Evolutionary conservation across 1,284 basidiomycete genomes (phyloP), one percentile per base, ranked within the genome.

Genomic region (Microbotryomycetes sp.): DNA sequence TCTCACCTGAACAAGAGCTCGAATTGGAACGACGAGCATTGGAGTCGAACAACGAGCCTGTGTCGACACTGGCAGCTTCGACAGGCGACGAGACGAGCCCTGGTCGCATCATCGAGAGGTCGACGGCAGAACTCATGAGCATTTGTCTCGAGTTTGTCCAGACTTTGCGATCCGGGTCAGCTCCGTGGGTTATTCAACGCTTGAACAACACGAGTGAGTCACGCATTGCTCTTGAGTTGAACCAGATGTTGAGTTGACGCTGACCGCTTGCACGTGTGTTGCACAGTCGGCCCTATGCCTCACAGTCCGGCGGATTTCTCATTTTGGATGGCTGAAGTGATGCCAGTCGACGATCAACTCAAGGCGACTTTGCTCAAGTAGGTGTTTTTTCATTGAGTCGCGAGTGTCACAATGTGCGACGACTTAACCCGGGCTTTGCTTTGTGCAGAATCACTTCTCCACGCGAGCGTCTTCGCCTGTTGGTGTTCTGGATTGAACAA

Each of bases 281-380:
- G 19, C 45, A 48, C 49, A 67, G 62, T 68, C 22, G 66, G 66
- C 3, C 64, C 65, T 28, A 66, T 64, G 59, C 66, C 66, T 6
- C 60, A 70, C 76, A 65, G 80, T 73, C 81, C 85, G 0, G 80
- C 81, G 46, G 79, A 81, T 48, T 92, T 94, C 74, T 84, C 84
- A 42, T 96, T 88, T 76, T 97, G 90, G 88, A 90, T 96, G 79
- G 90, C 89, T 58, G 71, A 85, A 79, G 80, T 94, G 23, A 84
- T 97, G 64, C 93, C 92, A n/a, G 92, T 97, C 71, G 90, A 94
- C 74, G 91, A 96, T 69, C 83, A 87, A 71, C 91, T 96, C 78
- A 94, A 94, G 77, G 88, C 89, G 22, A 88, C 89, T 69, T 79
- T 97, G n/a, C 79, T 97, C n/a, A 89, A 92, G 3, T 62, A 49